These are phyloP conservation scores for Backusella liffmaniae DNA, from an alignment of 192 early-diverging fungal genomes.

Conservation along the genomic window DNA sequence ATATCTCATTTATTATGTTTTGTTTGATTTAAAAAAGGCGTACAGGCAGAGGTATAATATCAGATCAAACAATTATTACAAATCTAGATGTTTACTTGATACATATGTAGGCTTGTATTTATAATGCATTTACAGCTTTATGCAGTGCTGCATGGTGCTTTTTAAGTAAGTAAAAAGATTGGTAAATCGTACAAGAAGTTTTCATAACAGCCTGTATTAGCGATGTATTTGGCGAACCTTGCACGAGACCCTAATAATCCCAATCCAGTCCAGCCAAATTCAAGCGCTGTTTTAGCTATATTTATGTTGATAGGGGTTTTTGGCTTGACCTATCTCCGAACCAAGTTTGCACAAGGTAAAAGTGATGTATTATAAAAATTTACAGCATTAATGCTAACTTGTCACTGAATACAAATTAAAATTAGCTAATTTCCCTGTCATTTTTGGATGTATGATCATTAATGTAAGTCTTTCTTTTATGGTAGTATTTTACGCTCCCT, in stretches of 20 bases:
- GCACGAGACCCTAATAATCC: conserved; percentile 14
- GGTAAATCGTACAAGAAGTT: neutral
- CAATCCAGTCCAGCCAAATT: conserved; percentile 18
- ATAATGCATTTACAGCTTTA: conserved; percentile 11
- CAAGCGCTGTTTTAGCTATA: conserved; percentile 17
- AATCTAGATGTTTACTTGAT: neutral
- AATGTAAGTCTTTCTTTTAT: neutral
- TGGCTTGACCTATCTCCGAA: conserved; percentile 21
- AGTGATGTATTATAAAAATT: neutral
- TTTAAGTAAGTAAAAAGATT: conserved; percentile 10
- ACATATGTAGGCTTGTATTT: conserved; percentile 2
- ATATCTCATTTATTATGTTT: neutral
- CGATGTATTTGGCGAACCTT: conserved; percentile 27
- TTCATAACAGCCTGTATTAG: neutral
- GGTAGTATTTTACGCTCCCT: neutral
- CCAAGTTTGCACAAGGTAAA: conserved; percentile 26
- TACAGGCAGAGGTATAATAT: conserved; percentile 26
- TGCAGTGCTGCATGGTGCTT: conserved; percentile 17
- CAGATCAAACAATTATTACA: neutral
- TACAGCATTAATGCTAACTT: neutral
- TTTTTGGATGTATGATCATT: conserved; percentile 24
- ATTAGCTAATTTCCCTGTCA: conserved; percentile 32
- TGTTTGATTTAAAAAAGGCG: neutral
- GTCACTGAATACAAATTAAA: neutral
- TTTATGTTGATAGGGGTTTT: conserved; percentile 32